Evolutionary conservation across 2,329 filamentous ascomycete species (phyloP).

Genomic region (Colletotrichum aenigma): DNA sequence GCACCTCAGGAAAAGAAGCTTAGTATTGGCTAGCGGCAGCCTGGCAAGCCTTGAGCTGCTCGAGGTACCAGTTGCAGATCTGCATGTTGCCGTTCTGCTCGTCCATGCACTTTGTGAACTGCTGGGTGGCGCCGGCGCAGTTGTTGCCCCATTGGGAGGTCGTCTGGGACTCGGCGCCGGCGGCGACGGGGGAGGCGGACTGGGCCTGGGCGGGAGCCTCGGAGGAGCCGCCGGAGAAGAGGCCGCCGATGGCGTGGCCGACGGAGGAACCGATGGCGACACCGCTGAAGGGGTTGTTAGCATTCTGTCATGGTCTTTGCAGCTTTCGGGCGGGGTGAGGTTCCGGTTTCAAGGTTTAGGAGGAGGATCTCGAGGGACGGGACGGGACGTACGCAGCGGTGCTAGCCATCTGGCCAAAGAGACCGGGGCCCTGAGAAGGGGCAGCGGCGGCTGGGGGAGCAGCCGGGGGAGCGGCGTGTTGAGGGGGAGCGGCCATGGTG

Average conservation of each 20-base stretch:
- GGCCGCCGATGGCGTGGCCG: conserved; percentile 89
- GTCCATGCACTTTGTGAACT: conserved; percentile 96
- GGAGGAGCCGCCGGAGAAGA: conserved; percentile 75
- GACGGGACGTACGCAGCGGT: conserved; percentile 85
- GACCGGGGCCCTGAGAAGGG: conserved; percentile 73
- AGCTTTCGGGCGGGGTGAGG: neutral
- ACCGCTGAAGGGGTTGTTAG: conserved; percentile 63
- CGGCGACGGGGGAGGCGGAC: conserved; percentile 41
- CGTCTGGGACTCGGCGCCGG: conserved; percentile 57
- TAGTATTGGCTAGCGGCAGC: conserved; percentile 76
- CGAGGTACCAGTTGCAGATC: conserved; percentile 97
- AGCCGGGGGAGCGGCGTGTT: conserved; percentile 41
- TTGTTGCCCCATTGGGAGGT: conserved; percentile 54
- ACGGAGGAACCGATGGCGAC: conserved; percentile 95
- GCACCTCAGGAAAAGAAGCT: conserved; percentile 7
- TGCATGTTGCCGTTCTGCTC: conserved; percentile 92
- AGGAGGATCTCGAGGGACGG: neutral
- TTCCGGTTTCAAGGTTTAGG: neutral
- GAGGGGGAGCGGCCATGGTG: conserved; percentile 62
- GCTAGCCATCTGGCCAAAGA: conserved; percentile 96
- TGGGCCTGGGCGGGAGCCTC: conserved; percentile 45
- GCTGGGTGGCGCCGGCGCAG: conserved; percentile 80
- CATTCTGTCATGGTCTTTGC: too few species aligned
- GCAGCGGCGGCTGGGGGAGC: conserved; percentile 55
- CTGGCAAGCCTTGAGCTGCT: conserved; percentile 94